Percentiles rank a stretch among this genome's conserved stretches.
phyloP scores from a whole-genome alignment of 164 flowering plant genomes.

The Paratinospora sagittata region DNA sequence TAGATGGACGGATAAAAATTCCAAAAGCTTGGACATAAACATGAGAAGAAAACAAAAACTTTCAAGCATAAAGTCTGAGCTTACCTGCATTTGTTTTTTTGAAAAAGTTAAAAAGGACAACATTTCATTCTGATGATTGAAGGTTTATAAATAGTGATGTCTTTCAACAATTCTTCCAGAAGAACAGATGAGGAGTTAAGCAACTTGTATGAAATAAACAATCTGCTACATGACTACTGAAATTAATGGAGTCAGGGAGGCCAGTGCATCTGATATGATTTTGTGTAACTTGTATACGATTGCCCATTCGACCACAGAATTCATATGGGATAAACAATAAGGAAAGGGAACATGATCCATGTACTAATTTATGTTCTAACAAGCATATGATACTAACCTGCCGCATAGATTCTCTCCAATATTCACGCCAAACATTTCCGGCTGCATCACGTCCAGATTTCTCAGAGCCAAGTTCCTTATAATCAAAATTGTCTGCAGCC shows the following conservation, averaged over 20 bases:
- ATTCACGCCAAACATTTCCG: constrained; percentile 94
- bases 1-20: background rate
- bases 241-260: no score
- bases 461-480: constrained; percentile 96
- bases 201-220: no score
- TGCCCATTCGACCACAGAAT: background rate
- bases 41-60: constrained; percentile 4
- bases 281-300: background rate
- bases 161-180: background rate
- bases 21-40: background rate
- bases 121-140: background rate
- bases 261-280: background rate
- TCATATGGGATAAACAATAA: background rate
- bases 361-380: background rate
- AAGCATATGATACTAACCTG: constrained; percentile 43
- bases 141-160: background rate
- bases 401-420: constrained; percentile 88
- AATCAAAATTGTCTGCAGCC: constrained; percentile 68
- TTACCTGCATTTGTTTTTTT: no score
- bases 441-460: constrained; percentile 89
- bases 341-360: background rate
- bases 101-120: background rate
- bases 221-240: no score
- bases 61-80: background rate
- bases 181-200: background rate